Conservation (phyloP, 1,139 yeast species). For the Diutina siamensis region DNA sequence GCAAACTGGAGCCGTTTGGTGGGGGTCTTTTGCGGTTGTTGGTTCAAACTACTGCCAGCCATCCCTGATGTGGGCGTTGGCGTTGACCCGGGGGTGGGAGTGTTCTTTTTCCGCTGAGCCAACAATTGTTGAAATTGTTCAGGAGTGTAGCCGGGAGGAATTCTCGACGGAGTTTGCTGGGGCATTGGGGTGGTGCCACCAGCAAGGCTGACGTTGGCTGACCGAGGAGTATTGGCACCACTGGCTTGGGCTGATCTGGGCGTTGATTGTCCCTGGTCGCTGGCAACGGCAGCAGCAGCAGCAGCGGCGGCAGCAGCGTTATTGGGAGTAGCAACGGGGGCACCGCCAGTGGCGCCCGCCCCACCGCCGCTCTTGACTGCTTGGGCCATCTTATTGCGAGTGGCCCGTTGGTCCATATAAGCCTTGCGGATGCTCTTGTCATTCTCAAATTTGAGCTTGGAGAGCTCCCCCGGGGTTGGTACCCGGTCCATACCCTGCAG, state of each 20-base stretch:
- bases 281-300: neutral
- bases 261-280: neutral
- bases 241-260: neutral
- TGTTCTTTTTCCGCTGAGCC: neutral
- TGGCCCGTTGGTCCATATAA: conserved; percentile 42
- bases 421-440: conserved; percentile 77
- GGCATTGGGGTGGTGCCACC: neutral
- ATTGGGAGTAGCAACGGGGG: neutral
- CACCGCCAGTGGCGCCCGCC: neutral
- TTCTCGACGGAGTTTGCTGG: conserved; percentile 1
- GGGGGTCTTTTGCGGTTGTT: conserved; percentile 4
- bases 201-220: conserved; percentile 7
- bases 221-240: conserved; percentile 5
- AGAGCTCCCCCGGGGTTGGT: conserved; percentile 77
- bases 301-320: neutral
- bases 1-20: conserved; percentile 31
- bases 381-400: conserved; percentile 27
- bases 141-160: conserved; percentile 5
- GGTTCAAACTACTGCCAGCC: conserved; percentile 3
- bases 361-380: conserved; percentile 23
- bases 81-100: conserved; percentile 1
- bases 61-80: conserved; percentile 3
- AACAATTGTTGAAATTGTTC: conserved; percentile 2
- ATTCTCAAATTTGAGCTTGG: conserved; percentile 70
- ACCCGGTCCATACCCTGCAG: conserved; percentile 17